Conservation (phyloP, 345 rosid genomes). For the Abelmoschus esculentus region DNA sequence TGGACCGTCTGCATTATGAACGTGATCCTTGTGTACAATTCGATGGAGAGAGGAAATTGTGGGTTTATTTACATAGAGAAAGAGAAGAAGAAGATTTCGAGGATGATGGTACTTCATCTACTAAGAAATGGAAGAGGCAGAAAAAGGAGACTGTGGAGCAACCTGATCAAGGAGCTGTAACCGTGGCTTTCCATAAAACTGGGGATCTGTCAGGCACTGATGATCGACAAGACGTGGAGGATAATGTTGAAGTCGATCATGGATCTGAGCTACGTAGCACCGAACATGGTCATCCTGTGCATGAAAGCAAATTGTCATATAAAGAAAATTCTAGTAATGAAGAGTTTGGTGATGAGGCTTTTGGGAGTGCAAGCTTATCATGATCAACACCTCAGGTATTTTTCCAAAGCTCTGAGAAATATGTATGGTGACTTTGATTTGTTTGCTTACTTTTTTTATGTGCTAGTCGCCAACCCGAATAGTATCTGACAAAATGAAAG, state of each 20-base stretch:
- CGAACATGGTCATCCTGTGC: slow-evolving; percentile 36
- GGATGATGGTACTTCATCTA: slow-evolving; percentile 99
- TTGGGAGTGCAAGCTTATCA: slow-evolving; percentile 42
- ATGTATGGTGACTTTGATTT: neutral
- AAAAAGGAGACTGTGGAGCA: slow-evolving; percentile 85
- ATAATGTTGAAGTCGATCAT: slow-evolving; percentile 32
- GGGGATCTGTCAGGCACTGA: slow-evolving; percentile 37
- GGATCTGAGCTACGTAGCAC: slow-evolving; percentile 29
- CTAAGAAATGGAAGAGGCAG: slow-evolving; percentile 99
- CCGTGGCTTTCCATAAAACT: slow-evolving; percentile 51
- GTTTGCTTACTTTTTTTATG: too few relatives aligned
- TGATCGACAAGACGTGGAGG: slow-evolving; percentile 49
- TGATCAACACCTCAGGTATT: slow-evolving; percentile 53
- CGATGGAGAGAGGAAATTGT: slow-evolving; percentile 87
- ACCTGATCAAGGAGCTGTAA: slow-evolving; percentile 62
- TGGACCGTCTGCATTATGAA: slow-evolving; percentile 97
- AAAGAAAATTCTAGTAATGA: slow-evolving; percentile 82
- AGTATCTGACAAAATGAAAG: neutral
- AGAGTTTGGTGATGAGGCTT: slow-evolving; percentile 75
- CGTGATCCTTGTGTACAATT: slow-evolving; percentile 98
- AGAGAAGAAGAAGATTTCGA: slow-evolving; percentile 99
- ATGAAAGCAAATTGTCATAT: slow-evolving; percentile 54
- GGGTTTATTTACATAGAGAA: slow-evolving; percentile 93
- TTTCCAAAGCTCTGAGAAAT: slow-evolving; percentile 6
- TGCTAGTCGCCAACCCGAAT: too few relatives aligned